phyloP scores from a whole-genome alignment of 345 rosid genomes.

The Arabidopsis suecica region DNA sequence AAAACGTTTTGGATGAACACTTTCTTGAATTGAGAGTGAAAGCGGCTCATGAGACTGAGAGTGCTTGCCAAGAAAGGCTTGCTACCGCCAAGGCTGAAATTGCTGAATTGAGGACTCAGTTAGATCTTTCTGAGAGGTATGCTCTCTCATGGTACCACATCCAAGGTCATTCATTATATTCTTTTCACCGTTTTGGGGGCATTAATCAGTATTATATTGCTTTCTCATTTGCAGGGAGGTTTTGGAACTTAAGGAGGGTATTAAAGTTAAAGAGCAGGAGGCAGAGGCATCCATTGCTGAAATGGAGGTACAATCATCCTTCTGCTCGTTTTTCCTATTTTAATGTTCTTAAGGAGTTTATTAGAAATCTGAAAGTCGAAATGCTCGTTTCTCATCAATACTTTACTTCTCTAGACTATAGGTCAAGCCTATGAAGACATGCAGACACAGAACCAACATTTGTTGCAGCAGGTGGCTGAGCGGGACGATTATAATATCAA shows the following conservation, averaged over 20 bases:
- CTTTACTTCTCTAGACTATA: constrained; percentile 61
- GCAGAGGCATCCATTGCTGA: constrained; percentile 89
- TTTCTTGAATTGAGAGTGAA: constrained; percentile 90
- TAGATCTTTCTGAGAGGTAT: constrained; percentile 82
- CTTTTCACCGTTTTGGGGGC: background rate
- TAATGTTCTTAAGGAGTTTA: constrained; percentile 18
- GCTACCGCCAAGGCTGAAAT: constrained; percentile 85
- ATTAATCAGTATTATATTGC: constrained; percentile 14
- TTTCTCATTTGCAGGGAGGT: constrained; percentile 64
- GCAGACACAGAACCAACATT: constrained; percentile 91
- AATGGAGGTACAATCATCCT: constrained; percentile 66
- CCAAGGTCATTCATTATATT: constrained; percentile 3
- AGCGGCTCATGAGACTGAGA: constrained; percentile 94
- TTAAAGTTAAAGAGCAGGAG: constrained; percentile 79
- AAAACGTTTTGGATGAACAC: constrained; percentile 81
- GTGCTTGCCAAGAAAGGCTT: constrained; percentile 92
- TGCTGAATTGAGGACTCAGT: constrained; percentile 69
- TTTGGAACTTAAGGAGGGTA: constrained; percentile 77
- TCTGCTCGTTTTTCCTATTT: constrained; percentile 21
- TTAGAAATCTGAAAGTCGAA: background rate
- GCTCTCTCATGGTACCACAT: constrained; percentile 35
- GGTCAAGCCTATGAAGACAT: constrained; percentile 98
- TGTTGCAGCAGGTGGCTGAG: constrained; percentile 84
- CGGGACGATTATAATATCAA: constrained; percentile 93
- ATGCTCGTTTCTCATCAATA: constrained; percentile 16